Evolutionary conservation across 305 asterid species (phyloP).

Genomic region (Withania somnifera): DNA sequence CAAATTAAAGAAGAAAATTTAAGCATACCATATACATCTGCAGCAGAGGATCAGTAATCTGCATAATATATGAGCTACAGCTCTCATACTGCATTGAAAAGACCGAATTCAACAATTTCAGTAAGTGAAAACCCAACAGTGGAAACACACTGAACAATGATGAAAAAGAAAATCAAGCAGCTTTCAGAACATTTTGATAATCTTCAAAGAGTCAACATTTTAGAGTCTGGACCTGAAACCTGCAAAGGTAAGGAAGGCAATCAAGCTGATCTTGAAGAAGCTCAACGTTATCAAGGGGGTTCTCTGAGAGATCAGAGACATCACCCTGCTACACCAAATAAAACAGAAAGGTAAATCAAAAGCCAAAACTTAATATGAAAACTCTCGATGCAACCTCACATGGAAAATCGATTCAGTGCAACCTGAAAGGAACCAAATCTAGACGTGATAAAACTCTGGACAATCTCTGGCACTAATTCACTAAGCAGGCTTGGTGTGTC

Average conservation of each 20-base stretch:
- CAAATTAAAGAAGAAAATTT: background rate
- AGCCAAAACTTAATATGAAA: background rate
- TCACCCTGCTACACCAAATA: slow-evolving; percentile 39
- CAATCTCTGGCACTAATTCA: slow-evolving; percentile 90
- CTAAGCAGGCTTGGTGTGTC: slow-evolving; percentile 97
- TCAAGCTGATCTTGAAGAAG: slow-evolving; percentile 99
- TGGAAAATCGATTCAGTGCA: background rate
- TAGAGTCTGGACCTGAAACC: slow-evolving; percentile 63
- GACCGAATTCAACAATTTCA: background rate
- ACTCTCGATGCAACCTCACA: background rate
- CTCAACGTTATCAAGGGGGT: slow-evolving; percentile 93
- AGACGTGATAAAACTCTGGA: slow-evolving; percentile 88
- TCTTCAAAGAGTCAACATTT: background rate
- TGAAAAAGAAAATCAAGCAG: slow-evolving; percentile 4
- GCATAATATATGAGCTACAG: slow-evolving; percentile 85
- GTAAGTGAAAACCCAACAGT: background rate
- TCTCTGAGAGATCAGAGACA: slow-evolving; percentile 69
- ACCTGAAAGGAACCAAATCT: slow-evolving; percentile 98
- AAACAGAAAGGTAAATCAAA: slow-evolving; percentile 7
- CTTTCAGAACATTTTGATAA: background rate
- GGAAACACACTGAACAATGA: background rate
- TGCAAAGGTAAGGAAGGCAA: slow-evolving; percentile 85
- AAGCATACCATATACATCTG: slow-evolving; percentile 76
- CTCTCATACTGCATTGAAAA: slow-evolving; percentile 74
- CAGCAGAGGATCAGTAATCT: slow-evolving; percentile 76